Base-by-base conservation (phyloP, 1,139 yeast species). In the Saccharomyces pastorianus region DNA sequence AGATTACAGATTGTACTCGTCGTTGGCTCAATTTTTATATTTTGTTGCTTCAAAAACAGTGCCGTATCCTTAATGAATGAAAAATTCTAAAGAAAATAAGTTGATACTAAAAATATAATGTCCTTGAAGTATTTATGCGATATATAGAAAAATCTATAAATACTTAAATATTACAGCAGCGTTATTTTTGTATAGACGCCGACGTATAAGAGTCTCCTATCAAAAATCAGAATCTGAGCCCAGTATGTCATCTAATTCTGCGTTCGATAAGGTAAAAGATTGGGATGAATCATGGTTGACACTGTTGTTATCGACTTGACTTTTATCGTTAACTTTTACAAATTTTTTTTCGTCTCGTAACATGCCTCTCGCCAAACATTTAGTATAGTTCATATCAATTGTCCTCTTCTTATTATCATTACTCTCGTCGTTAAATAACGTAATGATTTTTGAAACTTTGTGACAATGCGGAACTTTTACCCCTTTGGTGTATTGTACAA, bases 321-420 rank as follows among this genome's bases (percentile, higher is more conserved):
- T 44, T 32, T 14, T 34, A 5, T 49, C 46, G 7, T 29, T 42
- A 9, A 29, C 23, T n/a, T 42, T 49, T 8, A 13, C 13, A 6
- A 41, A 20, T 13, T 32, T 42, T 20, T 23, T n/a, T 26, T 17
- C 25, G 20, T 26, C 14, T 25, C 31, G 20, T 25, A 28, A 26
- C 32, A 25, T 41, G 17, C 60, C 59, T 47, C 59, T 49, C 6
- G 67, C 66, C 14, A 64, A 57, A 49, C 68, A 63, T 49, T 61
- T 59, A 2, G 55, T 56, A 46, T 63, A 59, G 51, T 66, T 65
- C 65, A 67, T 65, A 6, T 59, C 64, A n/a, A 64, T 61, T 17
- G 55, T 64, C 20, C 56, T 54, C 17, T 54, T 51, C 46, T 56
- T 60, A 11, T 50, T 55, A 29, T 59, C 54, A 1, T 51, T 49